A percentile compares a stretch with the other conserved stretches of the same genome.
phyloP scores from a whole-genome alignment of 768 basidiomycete genomes.

The Roridomyces roridus region DNA sequence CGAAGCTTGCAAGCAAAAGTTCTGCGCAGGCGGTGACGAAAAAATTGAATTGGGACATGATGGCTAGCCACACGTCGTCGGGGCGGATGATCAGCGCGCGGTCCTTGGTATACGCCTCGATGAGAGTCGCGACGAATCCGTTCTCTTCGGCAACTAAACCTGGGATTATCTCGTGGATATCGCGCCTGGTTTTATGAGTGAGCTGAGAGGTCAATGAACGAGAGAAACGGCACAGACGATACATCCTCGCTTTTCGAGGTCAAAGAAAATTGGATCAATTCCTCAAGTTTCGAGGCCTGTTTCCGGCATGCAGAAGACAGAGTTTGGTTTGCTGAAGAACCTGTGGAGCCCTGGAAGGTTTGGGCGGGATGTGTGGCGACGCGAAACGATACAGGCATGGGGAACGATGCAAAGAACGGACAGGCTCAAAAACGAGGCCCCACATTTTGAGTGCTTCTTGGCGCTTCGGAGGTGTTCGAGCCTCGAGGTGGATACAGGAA shows the following conservation, averaged over 20 bases:
- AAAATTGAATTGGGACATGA: conserved; percentile 43
- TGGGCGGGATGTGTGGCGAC: not conserved
- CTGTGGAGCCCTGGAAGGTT: not conserved
- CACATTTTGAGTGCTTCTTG: too few relatives aligned
- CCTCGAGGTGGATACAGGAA: too few relatives aligned
- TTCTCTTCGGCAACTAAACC: conserved; percentile 18
- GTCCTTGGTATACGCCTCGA: conserved; percentile 41
- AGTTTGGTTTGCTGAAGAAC: not conserved
- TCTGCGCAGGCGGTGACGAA: conserved; percentile 45
- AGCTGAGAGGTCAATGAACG: not conserved
- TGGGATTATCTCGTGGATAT: not conserved
- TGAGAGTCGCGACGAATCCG: conserved; percentile 41
- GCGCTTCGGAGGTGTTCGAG: too few relatives aligned
- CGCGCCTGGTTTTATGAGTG: not conserved
- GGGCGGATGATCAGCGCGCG: conserved; percentile 49
- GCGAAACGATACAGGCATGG: too few relatives aligned
- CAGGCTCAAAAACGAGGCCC: too few relatives aligned
- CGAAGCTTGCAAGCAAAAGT: conserved; percentile 36
- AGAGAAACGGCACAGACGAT: too few relatives aligned
- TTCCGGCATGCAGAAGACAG: not conserved
- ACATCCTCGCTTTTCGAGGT: not conserved
- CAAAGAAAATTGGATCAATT: not conserved
- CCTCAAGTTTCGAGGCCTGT: not conserved
- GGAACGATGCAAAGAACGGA: too few relatives aligned
- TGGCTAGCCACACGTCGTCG: conserved; percentile 56